Evolutionary conservation across 2,329 filamentous ascomycete genomes (phyloP).

Genomic region (Zasmidium citrigriseum): DNA sequence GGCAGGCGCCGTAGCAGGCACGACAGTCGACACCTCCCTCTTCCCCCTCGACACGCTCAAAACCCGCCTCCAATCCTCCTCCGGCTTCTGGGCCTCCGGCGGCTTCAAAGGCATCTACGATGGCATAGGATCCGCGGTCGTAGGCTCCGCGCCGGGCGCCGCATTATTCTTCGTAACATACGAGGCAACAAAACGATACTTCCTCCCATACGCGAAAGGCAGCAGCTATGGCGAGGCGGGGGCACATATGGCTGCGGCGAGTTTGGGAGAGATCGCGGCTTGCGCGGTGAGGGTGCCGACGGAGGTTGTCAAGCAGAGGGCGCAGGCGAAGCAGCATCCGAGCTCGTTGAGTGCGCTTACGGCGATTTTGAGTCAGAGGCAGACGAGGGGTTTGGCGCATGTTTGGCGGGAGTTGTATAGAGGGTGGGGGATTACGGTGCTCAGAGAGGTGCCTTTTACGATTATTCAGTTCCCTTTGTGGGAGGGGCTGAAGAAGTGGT

Average conservation of each 20-base stretch:
- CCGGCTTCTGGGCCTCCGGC: slow-evolving; percentile 77
- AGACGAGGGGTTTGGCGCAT: slow-evolving; percentile 45
- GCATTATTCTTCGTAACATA: slow-evolving; percentile 80
- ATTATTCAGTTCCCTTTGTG: slow-evolving; percentile 96
- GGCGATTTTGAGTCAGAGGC: slow-evolving; percentile 60
- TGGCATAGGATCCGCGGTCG: slow-evolving; percentile 83
- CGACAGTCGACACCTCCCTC: slow-evolving; percentile 93
- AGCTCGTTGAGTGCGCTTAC: slow-evolving; percentile 66
- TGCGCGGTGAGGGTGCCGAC: slow-evolving; percentile 92
- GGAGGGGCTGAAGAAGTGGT: slow-evolving; percentile 84
- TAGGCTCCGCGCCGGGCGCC: slow-evolving; percentile 89
- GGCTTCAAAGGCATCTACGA: slow-evolving; percentile 92
- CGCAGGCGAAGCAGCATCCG: slow-evolving; percentile 82
- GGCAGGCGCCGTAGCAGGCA: slow-evolving; percentile 89
- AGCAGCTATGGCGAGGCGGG: slow-evolving; percentile 33
- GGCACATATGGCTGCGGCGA: slow-evolving; percentile 80
- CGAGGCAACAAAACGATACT: slow-evolving; percentile 30
- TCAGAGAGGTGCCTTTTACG: slow-evolving; percentile 96
- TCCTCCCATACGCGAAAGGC: slow-evolving; percentile 3
- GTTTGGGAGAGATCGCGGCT: slow-evolving; percentile 84
- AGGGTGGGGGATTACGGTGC: slow-evolving; percentile 88
- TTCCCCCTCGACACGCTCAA: slow-evolving; percentile 99
- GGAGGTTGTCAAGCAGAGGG: slow-evolving; percentile 95
- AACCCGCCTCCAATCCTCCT: slow-evolving; percentile 85
- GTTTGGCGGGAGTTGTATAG: slow-evolving; percentile 86